Evolutionary conservation across 441 rosid genomes (phyloP), one percentile per base, ranked within the genome.

Genomic region (Monsonia emarginata): DNA sequence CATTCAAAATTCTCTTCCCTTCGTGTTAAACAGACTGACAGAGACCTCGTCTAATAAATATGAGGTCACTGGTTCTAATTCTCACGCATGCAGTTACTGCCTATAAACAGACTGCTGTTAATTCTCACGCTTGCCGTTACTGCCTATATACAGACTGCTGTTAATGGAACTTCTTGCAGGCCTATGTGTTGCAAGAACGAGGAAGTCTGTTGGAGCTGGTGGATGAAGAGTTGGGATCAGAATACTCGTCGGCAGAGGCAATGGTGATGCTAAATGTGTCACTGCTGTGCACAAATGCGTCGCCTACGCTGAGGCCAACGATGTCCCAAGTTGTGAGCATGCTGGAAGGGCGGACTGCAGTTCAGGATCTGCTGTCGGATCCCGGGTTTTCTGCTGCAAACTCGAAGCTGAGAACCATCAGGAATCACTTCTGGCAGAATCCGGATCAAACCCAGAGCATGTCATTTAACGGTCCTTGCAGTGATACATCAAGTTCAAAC

Each of bases 261-360:
- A 84, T 81, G 83, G 66, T 86, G 52, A 85, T 90, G 89, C 65
- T 92, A 46, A 86, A 88, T 58, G 96, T 87, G 65, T 88, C 94
- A 13, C 80, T 92, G 27, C 69, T 87, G 72, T 88, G 97, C 75
- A 86, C 96, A 24, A 85, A 87, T 52, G 92, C 92, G 1, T 84
- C 97, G 10, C 97, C 97, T 13, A 86, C 92, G 0, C 80, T 93
- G 22, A 83, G 98, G 74, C 96, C 96, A 26, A 80, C 81, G 28
- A 92, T 88, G 96, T 85, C 97, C 16, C 97, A 85, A 76, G 92
- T 86, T 8, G 96, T 90, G 66, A 90, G 94, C 78, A 86, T 90
- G 80, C 81, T 92, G 7, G 88, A 90, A 64, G 95, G 96, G 56
- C 78, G 74, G 80, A 89, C 95, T 10, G 85, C 83, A 0, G 76